phyloP scores from a whole-genome alignment of 208 protist genomes.

The Phytomonas sp. region DNA sequence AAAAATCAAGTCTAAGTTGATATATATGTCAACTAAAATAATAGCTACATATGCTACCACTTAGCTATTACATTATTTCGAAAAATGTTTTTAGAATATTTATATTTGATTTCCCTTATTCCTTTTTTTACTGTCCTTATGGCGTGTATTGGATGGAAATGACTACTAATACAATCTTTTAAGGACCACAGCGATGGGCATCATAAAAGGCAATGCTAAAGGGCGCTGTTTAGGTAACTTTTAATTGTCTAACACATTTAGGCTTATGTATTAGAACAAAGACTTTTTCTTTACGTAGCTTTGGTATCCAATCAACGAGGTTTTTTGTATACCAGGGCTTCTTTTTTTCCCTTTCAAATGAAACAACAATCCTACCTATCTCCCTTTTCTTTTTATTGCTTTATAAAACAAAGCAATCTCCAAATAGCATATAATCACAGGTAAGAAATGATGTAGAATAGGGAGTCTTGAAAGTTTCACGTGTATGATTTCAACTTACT shows the following conservation, averaged over 20 bases:
- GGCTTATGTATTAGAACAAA: background rate
- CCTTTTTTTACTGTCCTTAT: background rate
- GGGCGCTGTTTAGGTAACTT: background rate
- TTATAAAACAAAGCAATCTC: background rate
- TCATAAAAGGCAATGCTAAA: background rate
- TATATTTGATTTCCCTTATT: background rate
- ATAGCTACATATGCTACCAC: background rate
- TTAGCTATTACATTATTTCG: background rate
- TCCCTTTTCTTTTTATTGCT: background rate
- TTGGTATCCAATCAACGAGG: background rate
- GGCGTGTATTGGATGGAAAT: background rate
- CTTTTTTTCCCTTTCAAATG: background rate
- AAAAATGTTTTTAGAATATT: background rate
- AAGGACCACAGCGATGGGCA: background rate
- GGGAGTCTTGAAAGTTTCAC: background rate
- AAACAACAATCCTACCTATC: background rate
- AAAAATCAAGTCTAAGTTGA: background rate
- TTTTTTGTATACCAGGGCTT: background rate
- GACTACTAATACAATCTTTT: background rate
- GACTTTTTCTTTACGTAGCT: background rate
- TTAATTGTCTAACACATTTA: background rate
- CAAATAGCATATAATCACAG: background rate
- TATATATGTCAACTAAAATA: background rate
- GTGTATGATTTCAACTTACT: background rate
- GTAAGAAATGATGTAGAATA: background rate